A percentile compares a stretch with the other conserved stretches of the same genome.
Conservation (phyloP, 1,284 basidiomycete genomes). For the Rhodotorula sp. region DNA sequence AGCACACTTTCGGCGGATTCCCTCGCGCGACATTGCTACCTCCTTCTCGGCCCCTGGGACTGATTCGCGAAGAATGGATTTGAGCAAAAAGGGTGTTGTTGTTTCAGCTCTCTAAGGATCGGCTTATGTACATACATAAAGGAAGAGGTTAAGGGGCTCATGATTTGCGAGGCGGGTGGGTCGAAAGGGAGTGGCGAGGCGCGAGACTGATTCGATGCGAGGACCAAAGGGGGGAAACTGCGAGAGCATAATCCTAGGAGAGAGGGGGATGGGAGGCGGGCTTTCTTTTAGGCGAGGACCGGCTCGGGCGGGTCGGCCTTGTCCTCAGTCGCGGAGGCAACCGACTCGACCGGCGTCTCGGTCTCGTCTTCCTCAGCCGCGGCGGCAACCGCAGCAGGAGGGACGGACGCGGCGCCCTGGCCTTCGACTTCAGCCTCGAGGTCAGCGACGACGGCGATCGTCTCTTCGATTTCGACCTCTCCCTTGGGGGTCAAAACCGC, state of each 20-base stretch:
- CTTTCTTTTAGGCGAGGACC: constrained; percentile 11
- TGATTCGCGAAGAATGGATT: not conserved
- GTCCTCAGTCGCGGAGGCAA: not conserved
- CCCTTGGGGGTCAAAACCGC: constrained; percentile 8
- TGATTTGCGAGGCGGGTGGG: no score
- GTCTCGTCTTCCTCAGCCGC: not conserved
- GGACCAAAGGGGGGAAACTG: no score
- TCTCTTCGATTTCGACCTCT: constrained; percentile 17
- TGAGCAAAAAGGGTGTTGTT: not conserved
- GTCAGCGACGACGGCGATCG: constrained; percentile 7
- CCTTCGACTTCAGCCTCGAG: constrained; percentile 3
- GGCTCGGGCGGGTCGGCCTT: constrained; percentile 34
- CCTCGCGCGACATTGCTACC: no score
- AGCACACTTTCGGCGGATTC: no score
- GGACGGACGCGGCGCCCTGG: constrained; percentile 2
- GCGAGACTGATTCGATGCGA: no score
- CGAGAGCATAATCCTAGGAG: not conserved
- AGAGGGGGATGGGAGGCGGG: not conserved
- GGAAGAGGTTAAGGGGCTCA: not conserved
- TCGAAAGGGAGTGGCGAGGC: no score
- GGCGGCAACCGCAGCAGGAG: no score
- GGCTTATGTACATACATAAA: constrained; percentile 6
- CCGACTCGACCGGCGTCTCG: not conserved
- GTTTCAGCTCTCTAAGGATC: not conserved
- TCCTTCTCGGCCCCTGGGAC: no score